Evolutionary conservation across 2,329 filamentous ascomycete species (phyloP).

Genomic region (Trichoderma pleuroti): DNA sequence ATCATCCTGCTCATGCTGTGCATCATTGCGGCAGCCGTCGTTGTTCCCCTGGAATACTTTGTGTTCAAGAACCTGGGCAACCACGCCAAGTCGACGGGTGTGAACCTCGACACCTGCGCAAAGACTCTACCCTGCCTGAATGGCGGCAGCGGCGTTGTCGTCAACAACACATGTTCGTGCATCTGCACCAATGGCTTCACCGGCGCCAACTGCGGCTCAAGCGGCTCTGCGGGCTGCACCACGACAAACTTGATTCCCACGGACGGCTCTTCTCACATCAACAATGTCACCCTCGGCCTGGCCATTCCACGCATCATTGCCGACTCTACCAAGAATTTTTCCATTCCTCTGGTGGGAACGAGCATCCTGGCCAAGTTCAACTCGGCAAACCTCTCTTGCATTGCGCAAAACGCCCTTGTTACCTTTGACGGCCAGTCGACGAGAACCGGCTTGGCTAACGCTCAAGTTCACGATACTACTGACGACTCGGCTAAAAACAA

Average conservation of each 20-base stretch:
- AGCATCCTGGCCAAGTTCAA: constrained; percentile 75
- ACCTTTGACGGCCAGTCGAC: constrained; percentile 65
- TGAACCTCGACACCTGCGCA: constrained; percentile 53
- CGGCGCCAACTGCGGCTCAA: constrained; percentile 48
- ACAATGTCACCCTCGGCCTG: constrained; percentile 75
- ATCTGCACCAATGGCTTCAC: constrained; percentile 88
- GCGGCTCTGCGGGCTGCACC: constrained; percentile 50
- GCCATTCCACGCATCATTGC: constrained; percentile 72
- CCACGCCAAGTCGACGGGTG: constrained; percentile 35
- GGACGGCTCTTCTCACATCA: constrained; percentile 38
- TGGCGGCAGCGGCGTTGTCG: constrained; percentile 72
- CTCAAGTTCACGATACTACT: constrained; percentile 27
- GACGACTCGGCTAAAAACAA: constrained; percentile 13
- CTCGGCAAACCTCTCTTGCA: constrained; percentile 70
- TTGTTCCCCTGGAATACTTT: constrained; percentile 68
- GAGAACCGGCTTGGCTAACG: constrained; percentile 31
- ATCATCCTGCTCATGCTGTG: constrained; percentile 62
- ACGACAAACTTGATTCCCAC: constrained; percentile 45
- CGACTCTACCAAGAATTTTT: constrained; percentile 64
- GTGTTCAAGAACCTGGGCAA: constrained; percentile 52
- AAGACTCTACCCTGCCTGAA: constrained; percentile 67
- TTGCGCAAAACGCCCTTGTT: constrained; percentile 80
- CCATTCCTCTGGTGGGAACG: constrained; percentile 67
- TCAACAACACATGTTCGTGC: constrained; percentile 70
- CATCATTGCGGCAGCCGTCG: constrained; percentile 74